Percentiles rank a stretch among this genome's conserved stretches.
phyloP scores from a whole-genome alignment of 768 basidiomycete species.

The Xanthoconium stramineum region DNA sequence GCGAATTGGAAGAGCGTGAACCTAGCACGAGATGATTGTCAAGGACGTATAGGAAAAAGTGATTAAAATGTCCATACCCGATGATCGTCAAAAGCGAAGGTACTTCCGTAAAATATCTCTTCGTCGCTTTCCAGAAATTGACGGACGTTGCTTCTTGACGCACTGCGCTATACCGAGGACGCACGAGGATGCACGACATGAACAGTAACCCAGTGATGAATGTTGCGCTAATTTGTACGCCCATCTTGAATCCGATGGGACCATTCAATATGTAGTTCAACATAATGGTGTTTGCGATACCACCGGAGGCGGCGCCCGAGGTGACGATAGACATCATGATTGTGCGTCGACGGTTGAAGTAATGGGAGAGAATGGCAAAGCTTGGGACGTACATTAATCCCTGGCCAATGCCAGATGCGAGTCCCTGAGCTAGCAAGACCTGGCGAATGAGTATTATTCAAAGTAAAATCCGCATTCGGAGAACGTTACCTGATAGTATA shows the following conservation, averaged over 20 bases:
- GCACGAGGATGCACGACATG: conserved; percentile 37
- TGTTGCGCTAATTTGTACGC: conserved; percentile 38
- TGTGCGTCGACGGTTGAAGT: conserved; percentile 40
- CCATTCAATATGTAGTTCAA: conserved; percentile 47
- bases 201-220: conserved; percentile 37
- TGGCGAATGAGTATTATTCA: conserved; percentile 10
- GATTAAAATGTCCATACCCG: conserved; percentile 9
- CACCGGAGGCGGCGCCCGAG: conserved; percentile 52
- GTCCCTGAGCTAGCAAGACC: conserved; percentile 44
- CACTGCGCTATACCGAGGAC: conserved; percentile 26
- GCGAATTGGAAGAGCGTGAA: conserved; percentile 35
- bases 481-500: conserved; percentile 33
- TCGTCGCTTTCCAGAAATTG: conserved; percentile 16
- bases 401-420: conserved; percentile 39
- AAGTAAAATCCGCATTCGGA: background rate
- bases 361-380: conserved; percentile 41
- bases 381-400: conserved; percentile 47
- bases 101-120: conserved; percentile 23
- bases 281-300: conserved; percentile 56
- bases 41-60: background rate
- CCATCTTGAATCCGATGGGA: conserved; percentile 41
- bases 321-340: conserved; percentile 44
- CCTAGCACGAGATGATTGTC: conserved; percentile 4
- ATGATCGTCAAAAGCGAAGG: conserved; percentile 25
- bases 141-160: background rate